Conservation (phyloP, 257 asterid species). For the Solanum sparsipilum region DNA sequence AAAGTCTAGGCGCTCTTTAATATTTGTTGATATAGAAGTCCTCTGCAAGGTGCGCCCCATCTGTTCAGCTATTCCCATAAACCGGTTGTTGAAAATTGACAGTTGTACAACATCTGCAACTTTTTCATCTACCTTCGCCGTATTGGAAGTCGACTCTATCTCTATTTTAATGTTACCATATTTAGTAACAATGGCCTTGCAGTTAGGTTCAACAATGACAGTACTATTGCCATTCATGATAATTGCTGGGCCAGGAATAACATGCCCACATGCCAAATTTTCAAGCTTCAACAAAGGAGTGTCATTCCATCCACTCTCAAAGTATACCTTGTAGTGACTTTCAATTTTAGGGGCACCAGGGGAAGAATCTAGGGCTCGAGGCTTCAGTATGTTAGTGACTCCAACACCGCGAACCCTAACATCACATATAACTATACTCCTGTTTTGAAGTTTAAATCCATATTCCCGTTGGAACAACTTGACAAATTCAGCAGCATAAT, state of each 20-base stretch:
- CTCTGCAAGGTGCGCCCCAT: conserved; percentile 98
- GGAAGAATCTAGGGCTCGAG: conserved; percentile 38
- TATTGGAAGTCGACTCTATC: conserved; percentile 29
- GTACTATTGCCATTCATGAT: conserved; percentile 97
- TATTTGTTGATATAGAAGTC: conserved; percentile 90
- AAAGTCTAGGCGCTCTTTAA: conserved; percentile 89
- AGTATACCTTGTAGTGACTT: conserved; percentile 48
- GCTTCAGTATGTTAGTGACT: conserved; percentile 72
- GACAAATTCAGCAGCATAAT: conserved; percentile 70
- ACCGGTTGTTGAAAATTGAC: conserved; percentile 86
- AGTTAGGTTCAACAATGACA: conserved; percentile 73
- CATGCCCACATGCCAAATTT: conserved; percentile 51
- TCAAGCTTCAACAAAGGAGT: conserved; percentile 81
- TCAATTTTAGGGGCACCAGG: conserved; percentile 32
- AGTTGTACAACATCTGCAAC: conserved; percentile 97
- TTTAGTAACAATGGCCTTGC: conserved; percentile 59
- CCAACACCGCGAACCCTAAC: conserved; percentile 95
- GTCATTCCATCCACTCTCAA: conserved; percentile 55
- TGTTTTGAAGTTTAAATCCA: conserved; percentile 75
- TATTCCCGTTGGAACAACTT: conserved; percentile 81
- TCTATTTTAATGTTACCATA: conserved; percentile 78
- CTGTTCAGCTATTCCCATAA: conserved; percentile 99
- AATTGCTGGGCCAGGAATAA: conserved; percentile 65
- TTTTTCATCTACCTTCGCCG: conserved; percentile 37
- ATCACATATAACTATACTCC: conserved; percentile 76